These are phyloP conservation scores for Alloascoidea africana DNA, from an alignment of 805 yeast species.

Conservation along the genomic window DNA sequence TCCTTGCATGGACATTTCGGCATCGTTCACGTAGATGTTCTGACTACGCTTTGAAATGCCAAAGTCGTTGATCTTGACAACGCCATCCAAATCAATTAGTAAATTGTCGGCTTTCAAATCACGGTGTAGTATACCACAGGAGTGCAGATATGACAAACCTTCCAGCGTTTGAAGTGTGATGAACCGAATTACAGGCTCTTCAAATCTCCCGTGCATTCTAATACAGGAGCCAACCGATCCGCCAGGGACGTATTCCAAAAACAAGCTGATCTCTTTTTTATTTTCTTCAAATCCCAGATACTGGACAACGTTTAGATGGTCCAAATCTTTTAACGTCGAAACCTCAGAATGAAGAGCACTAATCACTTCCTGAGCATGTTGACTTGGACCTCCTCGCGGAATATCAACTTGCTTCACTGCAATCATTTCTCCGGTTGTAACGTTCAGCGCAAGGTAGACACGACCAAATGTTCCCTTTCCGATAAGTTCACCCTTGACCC, in stretches of 20 bases:
- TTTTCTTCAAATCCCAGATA: constrained; percentile 83
- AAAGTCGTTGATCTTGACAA: constrained; percentile 90
- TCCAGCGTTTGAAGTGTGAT: constrained; percentile 66
- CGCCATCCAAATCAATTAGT: constrained; percentile 78
- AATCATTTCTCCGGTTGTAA: constrained; percentile 96
- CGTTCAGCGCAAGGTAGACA: constrained; percentile 82
- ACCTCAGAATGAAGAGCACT: constrained; percentile 85
- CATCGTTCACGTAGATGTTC: constrained; percentile 78
- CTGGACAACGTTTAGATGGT: constrained; percentile 90
- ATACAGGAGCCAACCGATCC: constrained; percentile 88
- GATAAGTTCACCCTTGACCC: constrained; percentile 95
- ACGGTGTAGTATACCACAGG: constrained; percentile 78
- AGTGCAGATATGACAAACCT: constrained; percentile 81
- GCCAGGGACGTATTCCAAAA: constrained; percentile 94
- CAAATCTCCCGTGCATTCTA: constrained; percentile 71
- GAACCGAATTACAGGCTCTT: constrained; percentile 57
- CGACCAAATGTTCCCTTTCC: constrained; percentile 96
- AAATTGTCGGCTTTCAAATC: constrained; percentile 92
- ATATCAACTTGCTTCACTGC: constrained; percentile 92
- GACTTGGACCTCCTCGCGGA: constrained; percentile 23
- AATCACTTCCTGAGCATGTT: constrained; percentile 38
- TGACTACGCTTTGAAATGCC: constrained; percentile 83
- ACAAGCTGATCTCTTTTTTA: constrained; percentile 55
- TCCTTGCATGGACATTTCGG: constrained; percentile 98
- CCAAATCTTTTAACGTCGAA: constrained; percentile 83